phyloP scores from a whole-genome alignment of 257 asterid species.

The Craterostigma plantagineum region DNA sequence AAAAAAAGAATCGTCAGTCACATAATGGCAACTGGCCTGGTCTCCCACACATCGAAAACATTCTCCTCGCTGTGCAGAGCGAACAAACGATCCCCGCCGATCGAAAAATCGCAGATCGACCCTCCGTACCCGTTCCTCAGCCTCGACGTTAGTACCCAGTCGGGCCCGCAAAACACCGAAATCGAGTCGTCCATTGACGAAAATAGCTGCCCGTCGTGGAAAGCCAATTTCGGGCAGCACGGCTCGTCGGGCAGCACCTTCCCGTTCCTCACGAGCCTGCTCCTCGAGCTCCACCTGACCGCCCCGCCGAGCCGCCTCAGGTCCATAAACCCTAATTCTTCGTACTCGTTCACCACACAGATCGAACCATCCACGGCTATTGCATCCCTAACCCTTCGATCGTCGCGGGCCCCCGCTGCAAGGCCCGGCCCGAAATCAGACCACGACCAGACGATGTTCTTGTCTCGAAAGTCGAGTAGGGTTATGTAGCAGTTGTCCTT shows the following conservation, averaged over 20 bases:
- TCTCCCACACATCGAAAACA: constrained; percentile 81
- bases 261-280: constrained; percentile 56
- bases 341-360: constrained; percentile 85
- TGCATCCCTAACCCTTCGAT: constrained; percentile 78
- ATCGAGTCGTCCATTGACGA: constrained; percentile 81
- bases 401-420: constrained; percentile 28
- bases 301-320: constrained; percentile 38
- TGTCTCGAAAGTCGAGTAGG: constrained; percentile 67
- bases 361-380: constrained; percentile 69
- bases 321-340: constrained; percentile 86
- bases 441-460: constrained; percentile 88
- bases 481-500: constrained; percentile 78
- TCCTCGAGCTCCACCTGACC: constrained; percentile 90
- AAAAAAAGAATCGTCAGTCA: constrained; percentile 13
- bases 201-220: constrained; percentile 61
- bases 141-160: constrained; percentile 69
- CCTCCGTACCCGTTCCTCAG: constrained; percentile 67
- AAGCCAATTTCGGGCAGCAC: constrained; percentile 70
- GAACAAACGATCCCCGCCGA: constrained; percentile 75
- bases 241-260: constrained; percentile 82
- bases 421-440: constrained; percentile 57
- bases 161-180: constrained; percentile 76
- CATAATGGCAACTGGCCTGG: constrained; percentile 42
- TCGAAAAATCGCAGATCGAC: constrained; percentile 78
- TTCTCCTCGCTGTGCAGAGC: constrained; percentile 85